These are phyloP conservation scores for Parmelia sp. DNA, from an alignment of 495 filamentous ascomycete genomes.

Conservation along the genomic window DNA sequence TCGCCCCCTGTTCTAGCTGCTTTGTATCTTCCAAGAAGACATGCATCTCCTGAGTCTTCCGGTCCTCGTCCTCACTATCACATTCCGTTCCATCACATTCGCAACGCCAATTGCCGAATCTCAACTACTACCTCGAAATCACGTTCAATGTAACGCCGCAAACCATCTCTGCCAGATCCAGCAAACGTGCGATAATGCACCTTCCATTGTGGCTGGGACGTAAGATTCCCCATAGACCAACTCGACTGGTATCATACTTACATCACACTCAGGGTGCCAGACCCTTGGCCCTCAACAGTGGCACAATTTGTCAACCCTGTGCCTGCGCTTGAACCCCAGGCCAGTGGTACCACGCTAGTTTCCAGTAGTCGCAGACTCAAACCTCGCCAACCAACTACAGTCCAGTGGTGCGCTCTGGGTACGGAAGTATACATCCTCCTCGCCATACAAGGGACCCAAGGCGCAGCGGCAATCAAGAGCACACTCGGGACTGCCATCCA, in stretches of 20 bases:
- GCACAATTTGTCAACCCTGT: not conserved
- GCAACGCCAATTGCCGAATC: not conserved
- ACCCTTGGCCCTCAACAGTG: not conserved
- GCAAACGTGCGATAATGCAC: not conserved
- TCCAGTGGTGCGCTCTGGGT: not conserved
- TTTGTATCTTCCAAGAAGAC: not conserved
- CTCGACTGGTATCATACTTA: not conserved
- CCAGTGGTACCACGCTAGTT: not conserved
- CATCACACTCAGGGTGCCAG: not conserved
- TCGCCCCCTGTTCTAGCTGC: not conserved
- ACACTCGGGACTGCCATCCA: not conserved
- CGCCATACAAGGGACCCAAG: not conserved
- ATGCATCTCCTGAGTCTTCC: not conserved
- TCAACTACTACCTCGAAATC: not conserved
- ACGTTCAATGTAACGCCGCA: not conserved
- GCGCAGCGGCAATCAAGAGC: not conserved
- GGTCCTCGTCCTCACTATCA: not conserved
- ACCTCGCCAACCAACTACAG: not conserved
- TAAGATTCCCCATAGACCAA: not conserved
- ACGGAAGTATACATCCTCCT: not conserved
- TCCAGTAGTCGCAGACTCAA: not conserved
- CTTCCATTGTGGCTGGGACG: constrained; percentile 1
- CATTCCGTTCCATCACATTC: not conserved
- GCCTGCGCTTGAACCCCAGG: not conserved
- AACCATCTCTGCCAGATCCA: not conserved